Evolutionary conservation across 805 yeast genomes (phyloP), one percentile per base, ranked within the genome.

Genomic region (Yamadazyma sp.): DNA sequence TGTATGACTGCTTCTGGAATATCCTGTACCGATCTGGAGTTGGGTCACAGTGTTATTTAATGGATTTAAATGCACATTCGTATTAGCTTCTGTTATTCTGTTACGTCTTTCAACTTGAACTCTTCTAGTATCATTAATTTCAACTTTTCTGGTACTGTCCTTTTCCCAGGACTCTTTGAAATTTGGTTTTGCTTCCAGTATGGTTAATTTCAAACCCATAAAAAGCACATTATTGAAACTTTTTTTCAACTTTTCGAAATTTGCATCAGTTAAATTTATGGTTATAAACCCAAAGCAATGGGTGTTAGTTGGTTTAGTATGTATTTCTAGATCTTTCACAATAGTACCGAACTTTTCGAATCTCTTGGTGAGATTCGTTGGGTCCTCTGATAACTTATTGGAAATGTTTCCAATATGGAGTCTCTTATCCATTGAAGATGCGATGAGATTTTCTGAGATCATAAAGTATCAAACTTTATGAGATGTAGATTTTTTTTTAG

Each of bases 401-500:
- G 93, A 78, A 23, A 86, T 71, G 37, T 77, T 73, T 6, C 95
- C 93, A 11, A 86, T 76, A 49, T 82, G 84, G 11, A 86, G 50
- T 32, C 82, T 34, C 20, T 27, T 33, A 22, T 31, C 38, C 20
- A 16, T 27, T 28, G 26, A 14, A 9, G 31, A 27, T 27, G 31
- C 27, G 31, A 27, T 33, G 36, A 19, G 36, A 26, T 13, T n/a
- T n/a, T n/a, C n/a, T n/a, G n/a, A n/a, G n/a, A n/a, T n/a, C n/a
- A n/a, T n/a, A n/a, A n/a, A n/a, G n/a, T n/a, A n/a, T n/a, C n/a
- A n/a, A n/a, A n/a, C n/a, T n/a, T n/a, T n/a, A n/a, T n/a, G n/a
- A n/a, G n/a, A n/a, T n/a, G n/a, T n/a, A n/a, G n/a, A n/a, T n/a
- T n/a, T n/a, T n/a, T n/a, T n/a, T n/a, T n/a, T n/a, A n/a, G n/a